Evolutionary conservation across 805 yeast species (phyloP).

Genomic region (Wickerhamomyces hampshirensis): DNA sequence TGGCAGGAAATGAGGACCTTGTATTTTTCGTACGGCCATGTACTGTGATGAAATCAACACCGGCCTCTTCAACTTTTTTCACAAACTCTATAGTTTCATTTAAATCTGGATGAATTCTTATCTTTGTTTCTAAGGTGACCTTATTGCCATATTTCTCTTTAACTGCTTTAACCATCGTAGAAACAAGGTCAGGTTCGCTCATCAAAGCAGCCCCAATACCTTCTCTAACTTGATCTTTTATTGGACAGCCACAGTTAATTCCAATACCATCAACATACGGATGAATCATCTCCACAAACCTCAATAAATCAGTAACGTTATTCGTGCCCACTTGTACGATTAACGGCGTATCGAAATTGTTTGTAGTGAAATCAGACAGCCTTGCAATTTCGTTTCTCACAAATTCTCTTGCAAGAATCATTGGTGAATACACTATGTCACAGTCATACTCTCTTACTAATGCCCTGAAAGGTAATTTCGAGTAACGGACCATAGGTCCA

Average conservation of each 20-base stretch:
- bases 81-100: conserved; percentile 72
- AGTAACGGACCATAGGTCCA: conserved; percentile 98
- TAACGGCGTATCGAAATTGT: conserved; percentile 60
- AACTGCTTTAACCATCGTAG: conserved; percentile 79
- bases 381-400: conserved; percentile 81
- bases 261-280: conserved; percentile 94
- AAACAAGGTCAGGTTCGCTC: conserved; percentile 74
- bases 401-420: conserved; percentile 95
- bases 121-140: conserved; percentile 86
- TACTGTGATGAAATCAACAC: conserved; percentile 90
- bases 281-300: conserved; percentile 83
- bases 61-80: conserved; percentile 69
- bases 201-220: conserved; percentile 97
- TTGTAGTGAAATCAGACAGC: conserved; percentile 79
- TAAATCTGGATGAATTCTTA: conserved; percentile 77
- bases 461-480: conserved; percentile 88
- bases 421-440: conserved; percentile 90
- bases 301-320: conserved; percentile 71
- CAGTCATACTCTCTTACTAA: conserved; percentile 65
- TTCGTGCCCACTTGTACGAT: conserved; percentile 90
- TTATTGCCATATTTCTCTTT: conserved; percentile 66
- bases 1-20: conserved; percentile 77
- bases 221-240: conserved; percentile 88
- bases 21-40: conserved; percentile 90
- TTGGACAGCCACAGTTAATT: conserved; percentile 96